Conservation (phyloP, 805 yeast species). For the Wickerhamiella bombiphila region DNA sequence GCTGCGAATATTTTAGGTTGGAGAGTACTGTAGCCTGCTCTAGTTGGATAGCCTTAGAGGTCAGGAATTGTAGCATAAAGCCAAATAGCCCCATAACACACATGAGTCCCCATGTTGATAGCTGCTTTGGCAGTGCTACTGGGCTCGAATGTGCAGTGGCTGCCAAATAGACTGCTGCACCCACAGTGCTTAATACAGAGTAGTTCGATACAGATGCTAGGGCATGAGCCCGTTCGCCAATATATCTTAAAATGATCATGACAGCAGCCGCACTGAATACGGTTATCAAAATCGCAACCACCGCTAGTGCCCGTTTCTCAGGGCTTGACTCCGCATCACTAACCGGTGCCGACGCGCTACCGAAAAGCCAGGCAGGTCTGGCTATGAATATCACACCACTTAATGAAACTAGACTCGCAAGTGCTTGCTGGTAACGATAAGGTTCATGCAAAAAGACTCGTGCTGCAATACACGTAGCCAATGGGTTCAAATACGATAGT, state of each 20-base stretch:
- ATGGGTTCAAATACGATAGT: conserved; percentile 64
- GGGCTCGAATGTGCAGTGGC: not conserved
- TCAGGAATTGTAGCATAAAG: conserved; percentile 61
- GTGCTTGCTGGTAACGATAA: conserved; percentile 50
- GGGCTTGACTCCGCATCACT: conserved; percentile 1
- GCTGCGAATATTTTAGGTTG: conserved; percentile 58
- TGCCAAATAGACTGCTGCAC: conserved; percentile 33
- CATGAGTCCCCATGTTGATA: conserved; percentile 40
- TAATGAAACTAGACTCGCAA: conserved; percentile 54
- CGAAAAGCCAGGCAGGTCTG: conserved; percentile 61
- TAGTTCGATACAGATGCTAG: conserved; percentile 64
- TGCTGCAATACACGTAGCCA: conserved; percentile 62
- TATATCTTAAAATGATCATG: conserved; percentile 39
- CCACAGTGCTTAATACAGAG: conserved; percentile 43
- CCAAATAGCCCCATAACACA: conserved; percentile 57
- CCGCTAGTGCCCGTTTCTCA: conserved; percentile 38
- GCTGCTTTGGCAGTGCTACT: conserved; percentile 6
- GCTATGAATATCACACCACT: conserved; percentile 70
- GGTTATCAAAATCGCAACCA: conserved; percentile 34
- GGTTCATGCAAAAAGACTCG: conserved; percentile 50
- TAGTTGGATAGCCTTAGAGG: conserved; percentile 72
- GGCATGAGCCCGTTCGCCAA: conserved; percentile 71
- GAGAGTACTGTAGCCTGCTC: conserved; percentile 68
- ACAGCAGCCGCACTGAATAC: conserved; percentile 10
- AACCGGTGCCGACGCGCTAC: conserved; percentile 17